Percentiles rank a stretch among this genome's conserved stretches.
These are phyloP conservation scores for Sclerotinia minor DNA, from an alignment of 2,329 filamentous ascomycete species.

Conservation along the genomic window DNA sequence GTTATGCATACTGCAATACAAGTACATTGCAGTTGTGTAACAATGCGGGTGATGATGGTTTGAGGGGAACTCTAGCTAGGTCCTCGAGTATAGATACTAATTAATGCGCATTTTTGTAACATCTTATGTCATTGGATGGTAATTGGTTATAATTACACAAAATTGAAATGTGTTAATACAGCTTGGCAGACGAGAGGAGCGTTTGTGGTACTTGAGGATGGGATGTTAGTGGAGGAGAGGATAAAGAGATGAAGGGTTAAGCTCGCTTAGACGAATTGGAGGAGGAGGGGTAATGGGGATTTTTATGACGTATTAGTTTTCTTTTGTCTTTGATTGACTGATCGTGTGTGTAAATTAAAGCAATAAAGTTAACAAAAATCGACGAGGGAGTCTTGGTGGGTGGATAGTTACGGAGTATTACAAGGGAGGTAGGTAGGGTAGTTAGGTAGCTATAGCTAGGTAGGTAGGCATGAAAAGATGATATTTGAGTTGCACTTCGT, in stretches of 20 bases:
- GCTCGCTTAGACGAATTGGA: slow-evolving; percentile 13
- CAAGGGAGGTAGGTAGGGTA: neutral
- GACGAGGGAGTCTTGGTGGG: neutral
- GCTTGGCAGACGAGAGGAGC: slow-evolving; percentile 2
- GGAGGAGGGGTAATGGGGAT: slow-evolving; percentile 1
- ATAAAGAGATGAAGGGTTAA: slow-evolving; percentile 1
- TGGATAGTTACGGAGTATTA: neutral
- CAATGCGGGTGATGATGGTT: neutral
- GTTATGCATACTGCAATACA: neutral
- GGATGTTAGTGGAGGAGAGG: neutral
- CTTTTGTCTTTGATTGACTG: neutral
- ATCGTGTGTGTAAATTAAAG: too few relatives aligned
- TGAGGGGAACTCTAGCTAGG: neutral
- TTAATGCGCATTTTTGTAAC: neutral
- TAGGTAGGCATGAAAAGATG: neutral
- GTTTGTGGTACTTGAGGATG: neutral
- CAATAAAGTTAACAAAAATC: too few relatives aligned
- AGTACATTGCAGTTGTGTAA: neutral
- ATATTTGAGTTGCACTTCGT: neutral
- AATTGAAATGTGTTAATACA: slow-evolving; percentile 4
- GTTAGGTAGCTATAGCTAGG: too few relatives aligned
- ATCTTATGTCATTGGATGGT: neutral
- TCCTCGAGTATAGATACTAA: neutral
- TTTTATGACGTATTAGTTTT: slow-evolving; percentile 9
- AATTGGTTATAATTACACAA: neutral